Conservation (phyloP, 1,284 basidiomycete genomes). For the Fomitopsis schrenkii region DNA sequence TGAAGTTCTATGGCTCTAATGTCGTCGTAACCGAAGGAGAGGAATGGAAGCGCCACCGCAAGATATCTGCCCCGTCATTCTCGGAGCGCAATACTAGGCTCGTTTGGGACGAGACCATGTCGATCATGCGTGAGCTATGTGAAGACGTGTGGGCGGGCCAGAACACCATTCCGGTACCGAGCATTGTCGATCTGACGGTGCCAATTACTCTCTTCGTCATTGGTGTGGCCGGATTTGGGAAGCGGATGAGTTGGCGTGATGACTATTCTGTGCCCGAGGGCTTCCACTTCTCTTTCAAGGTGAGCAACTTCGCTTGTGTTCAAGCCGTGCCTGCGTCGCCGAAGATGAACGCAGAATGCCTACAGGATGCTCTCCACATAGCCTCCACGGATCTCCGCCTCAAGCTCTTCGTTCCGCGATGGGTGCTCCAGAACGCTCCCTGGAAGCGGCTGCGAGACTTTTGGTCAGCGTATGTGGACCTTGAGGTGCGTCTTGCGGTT, state of each 20-base stretch:
- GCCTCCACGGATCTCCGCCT: slow-evolving; percentile 41
- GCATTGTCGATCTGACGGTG: slow-evolving; percentile 39
- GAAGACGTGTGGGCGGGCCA: slow-evolving; percentile 31
- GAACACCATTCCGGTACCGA: slow-evolving; percentile 26
- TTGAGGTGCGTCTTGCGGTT: slow-evolving; percentile 33
- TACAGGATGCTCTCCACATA: slow-evolving; percentile 39
- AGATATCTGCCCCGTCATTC: slow-evolving; percentile 39
- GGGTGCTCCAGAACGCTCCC: slow-evolving; percentile 33
- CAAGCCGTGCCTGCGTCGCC: slow-evolving; percentile 6
- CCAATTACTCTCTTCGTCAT: slow-evolving; percentile 57
- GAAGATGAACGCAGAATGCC: neutral
- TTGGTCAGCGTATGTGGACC: slow-evolving; percentile 41
- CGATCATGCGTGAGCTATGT: slow-evolving; percentile 33
- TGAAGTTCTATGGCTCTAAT: slow-evolving; percentile 43
- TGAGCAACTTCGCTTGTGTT: neutral
- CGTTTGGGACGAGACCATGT: slow-evolving; percentile 54
- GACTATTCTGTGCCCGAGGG: slow-evolving; percentile 37
- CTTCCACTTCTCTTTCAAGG: slow-evolving; percentile 53
- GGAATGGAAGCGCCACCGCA: slow-evolving; percentile 57
- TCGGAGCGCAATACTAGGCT: slow-evolving; percentile 48
- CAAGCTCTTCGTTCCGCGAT: slow-evolving; percentile 41
- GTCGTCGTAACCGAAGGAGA: slow-evolving; percentile 57
- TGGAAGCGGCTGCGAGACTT: slow-evolving; percentile 35
- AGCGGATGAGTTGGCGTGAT: slow-evolving; percentile 46
- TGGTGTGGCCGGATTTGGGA: slow-evolving; percentile 55